Evolutionary conservation across 2,329 filamentous ascomycete genomes (phyloP), one percentile per base, ranked within the genome.

Genomic region (Talaromyces amestolkiae): DNA sequence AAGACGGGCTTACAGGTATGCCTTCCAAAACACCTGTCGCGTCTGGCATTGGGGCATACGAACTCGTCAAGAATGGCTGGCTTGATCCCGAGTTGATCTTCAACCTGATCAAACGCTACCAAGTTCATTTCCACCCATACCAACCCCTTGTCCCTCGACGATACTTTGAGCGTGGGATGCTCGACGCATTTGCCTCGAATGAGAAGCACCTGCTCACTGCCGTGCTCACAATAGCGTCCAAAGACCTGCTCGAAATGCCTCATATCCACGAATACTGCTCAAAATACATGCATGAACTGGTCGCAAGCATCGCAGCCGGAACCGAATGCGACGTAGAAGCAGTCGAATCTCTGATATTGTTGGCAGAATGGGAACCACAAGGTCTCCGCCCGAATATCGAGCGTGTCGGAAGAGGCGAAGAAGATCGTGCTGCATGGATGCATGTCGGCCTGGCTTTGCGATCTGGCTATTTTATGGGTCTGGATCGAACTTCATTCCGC

Each of bases 401-500:
- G 37, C 82, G 85, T 31, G 87, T 91, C 22, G 89, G 89, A 0
- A 84, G 89, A 64, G 89, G 89, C 9, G 89, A 91, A 73, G 89
- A 91, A 72, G 89, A 92, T 70, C 84, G 89, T 53, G 88, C 89
- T 35, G 88, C 89, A 0, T 92, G 89, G 89, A 91, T 91, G 89
- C 87, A 91, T 70, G 88, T 91, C 6, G 89, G 89, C 1, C 83
- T 89, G 22, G 89, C 89, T 3, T 77, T 92, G 7, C 84, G 89
- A 7, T 85, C 90, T 2, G 89, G 86, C 0, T 91, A 91, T 72
- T 89, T 89, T 60, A 84, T 91, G 17, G 86, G 87, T 1, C 80
- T 92, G 19, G 89, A 92, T 72, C 83, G 87, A 66, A 90, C 89
- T 22, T 87, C 87, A 0, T 88, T 91, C 69, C 82, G 86, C 51